These are phyloP conservation scores for Clonostachys sp. DNA, from an alignment of 2,329 filamentous ascomycete genomes.

Conservation along the genomic window DNA sequence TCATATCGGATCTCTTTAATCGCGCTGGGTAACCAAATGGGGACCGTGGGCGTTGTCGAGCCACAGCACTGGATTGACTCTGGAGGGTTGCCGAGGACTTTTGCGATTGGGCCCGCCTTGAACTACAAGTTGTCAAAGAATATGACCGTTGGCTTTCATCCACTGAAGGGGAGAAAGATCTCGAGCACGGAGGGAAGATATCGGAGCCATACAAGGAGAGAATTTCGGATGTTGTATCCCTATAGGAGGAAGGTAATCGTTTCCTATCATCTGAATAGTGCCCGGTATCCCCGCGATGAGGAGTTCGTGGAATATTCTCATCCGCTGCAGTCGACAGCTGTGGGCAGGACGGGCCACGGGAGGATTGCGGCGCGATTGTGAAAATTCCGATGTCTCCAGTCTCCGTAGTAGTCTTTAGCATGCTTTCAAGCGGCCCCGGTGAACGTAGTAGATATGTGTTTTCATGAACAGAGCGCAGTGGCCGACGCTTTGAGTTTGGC, in stretches of 20 bases:
- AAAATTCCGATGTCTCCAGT: constrained; percentile 62
- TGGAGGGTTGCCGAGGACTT: constrained; percentile 42
- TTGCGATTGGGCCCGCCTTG: constrained; percentile 38
- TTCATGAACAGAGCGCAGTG: constrained; percentile 37
- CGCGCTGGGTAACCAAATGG: constrained; percentile 56
- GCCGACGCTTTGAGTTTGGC: constrained; percentile 22
- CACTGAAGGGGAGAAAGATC: constrained; percentile 33
- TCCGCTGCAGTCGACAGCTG: too few species aligned
- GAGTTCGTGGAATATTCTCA: too few species aligned
- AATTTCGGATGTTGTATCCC: constrained; percentile 49
- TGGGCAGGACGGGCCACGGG: too few species aligned
- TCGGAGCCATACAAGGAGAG: constrained; percentile 50
- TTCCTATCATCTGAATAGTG: constrained; percentile 28
- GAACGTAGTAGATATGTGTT: constrained; percentile 36
- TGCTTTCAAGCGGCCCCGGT: constrained; percentile 54
- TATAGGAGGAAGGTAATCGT: constrained; percentile 37
- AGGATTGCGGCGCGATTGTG: constrained; percentile 33
- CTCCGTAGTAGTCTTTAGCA: constrained; percentile 63
- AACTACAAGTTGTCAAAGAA: constrained; percentile 49
- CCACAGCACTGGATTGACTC: constrained; percentile 34
- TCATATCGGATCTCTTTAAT: constrained; percentile 46
- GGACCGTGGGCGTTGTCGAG: constrained; percentile 48
- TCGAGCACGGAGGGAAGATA: constrained; percentile 28
- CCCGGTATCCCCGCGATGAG: too few species aligned
- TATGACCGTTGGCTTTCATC: constrained; percentile 46